Percentiles rank a stretch among this genome's conserved stretches.
These are phyloP conservation scores for Imleria badia DNA, from an alignment of 768 basidiomycete species.

Conservation along the genomic window DNA sequence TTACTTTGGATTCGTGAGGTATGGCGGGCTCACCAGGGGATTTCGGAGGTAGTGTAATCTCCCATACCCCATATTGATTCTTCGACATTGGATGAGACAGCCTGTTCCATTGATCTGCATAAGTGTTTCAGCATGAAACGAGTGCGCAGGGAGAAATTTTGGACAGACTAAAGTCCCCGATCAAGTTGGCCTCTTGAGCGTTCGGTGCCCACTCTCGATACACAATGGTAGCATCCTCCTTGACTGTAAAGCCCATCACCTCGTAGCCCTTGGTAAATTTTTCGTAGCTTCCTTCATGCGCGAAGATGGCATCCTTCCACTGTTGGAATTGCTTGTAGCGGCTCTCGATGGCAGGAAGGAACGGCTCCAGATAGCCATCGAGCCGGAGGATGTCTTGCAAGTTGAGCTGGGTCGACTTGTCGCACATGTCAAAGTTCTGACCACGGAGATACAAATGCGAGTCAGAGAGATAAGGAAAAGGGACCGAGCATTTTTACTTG, in stretches of 20 bases:
- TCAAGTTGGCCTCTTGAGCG: constrained; percentile 75
- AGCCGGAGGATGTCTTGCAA: constrained; percentile 56
- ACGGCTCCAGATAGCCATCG: constrained; percentile 76
- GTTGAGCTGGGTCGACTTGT: constrained; percentile 47
- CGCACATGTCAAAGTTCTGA: constrained; percentile 35
- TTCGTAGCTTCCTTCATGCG: constrained; percentile 82
- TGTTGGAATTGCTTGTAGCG: constrained; percentile 66
- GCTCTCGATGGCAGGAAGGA: constrained; percentile 64
- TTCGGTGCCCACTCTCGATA: constrained; percentile 99
- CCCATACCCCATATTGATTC: constrained; percentile 87
- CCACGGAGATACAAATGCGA: neutral
- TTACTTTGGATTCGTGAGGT: constrained; percentile 93
- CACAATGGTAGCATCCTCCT: constrained; percentile 60
- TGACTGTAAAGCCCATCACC: constrained; percentile 72
- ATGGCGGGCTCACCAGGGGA: constrained; percentile 75
- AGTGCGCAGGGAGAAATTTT: neutral
- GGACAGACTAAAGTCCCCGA: constrained; percentile 94
- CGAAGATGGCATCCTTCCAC: constrained; percentile 75
- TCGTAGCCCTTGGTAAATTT: constrained; percentile 58
- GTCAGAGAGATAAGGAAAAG: constrained; percentile 5
- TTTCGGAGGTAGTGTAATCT: constrained; percentile 70
- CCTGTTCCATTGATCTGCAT: constrained; percentile 86
- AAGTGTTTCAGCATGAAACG: constrained; percentile 1
- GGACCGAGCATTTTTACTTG: constrained; percentile 5
- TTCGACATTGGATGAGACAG: constrained; percentile 83